These are phyloP conservation scores for Suillus ampliporus DNA, from an alignment of 768 basidiomycete species.

Conservation along the genomic window DNA sequence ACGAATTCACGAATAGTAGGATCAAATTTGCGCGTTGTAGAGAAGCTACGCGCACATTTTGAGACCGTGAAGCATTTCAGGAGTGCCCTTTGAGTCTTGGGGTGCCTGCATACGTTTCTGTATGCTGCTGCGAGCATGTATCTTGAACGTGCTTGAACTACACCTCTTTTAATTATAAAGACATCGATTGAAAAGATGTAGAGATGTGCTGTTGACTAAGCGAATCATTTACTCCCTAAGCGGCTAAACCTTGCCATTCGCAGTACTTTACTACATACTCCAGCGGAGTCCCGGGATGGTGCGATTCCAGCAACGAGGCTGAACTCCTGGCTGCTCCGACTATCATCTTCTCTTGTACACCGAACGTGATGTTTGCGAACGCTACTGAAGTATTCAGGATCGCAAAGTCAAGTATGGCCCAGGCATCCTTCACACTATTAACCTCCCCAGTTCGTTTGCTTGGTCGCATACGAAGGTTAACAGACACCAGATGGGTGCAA, in stretches of 20 bases:
- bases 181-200: not conserved
- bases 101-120: slow-evolving; percentile 8
- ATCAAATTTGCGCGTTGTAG: slow-evolving; percentile 35
- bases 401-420: not conserved
- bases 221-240: not conserved
- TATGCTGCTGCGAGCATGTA: slow-evolving; percentile 16
- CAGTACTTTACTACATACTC: not conserved
- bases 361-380: slow-evolving; percentile 2
- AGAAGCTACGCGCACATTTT: slow-evolving; percentile 35
- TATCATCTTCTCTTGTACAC: not conserved
- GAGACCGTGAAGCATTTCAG: slow-evolving; percentile 19
- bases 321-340: not conserved
- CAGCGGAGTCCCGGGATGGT: not conserved
- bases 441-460: slow-evolving; percentile 47
- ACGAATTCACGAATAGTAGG: slow-evolving; percentile 45
- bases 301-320: slow-evolving; percentile 5
- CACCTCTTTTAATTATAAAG: no score
- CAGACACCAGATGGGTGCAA: slow-evolving; percentile 42
- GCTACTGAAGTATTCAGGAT: slow-evolving; percentile 4
- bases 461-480: slow-evolving; percentile 44
- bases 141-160: not conserved
- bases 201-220: slow-evolving; percentile 32
- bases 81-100: slow-evolving; percentile 10
- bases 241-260: no score
- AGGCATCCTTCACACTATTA: slow-evolving; percentile 35